Base-by-base conservation (phyloP, 495 filamentous ascomycete species). In the Mycothermus thermophilus region DNA sequence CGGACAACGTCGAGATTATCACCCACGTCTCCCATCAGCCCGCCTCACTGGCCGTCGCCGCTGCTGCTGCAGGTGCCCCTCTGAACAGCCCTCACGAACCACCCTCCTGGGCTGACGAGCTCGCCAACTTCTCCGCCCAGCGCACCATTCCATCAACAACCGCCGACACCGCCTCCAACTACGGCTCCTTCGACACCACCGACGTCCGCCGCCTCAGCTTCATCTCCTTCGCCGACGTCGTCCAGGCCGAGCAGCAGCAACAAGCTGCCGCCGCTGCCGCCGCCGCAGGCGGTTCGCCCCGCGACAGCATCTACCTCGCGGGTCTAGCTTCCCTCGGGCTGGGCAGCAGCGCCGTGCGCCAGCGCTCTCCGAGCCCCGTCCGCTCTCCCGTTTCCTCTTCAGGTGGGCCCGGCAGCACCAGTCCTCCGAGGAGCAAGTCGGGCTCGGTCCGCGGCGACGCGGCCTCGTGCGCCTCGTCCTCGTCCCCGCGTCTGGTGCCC, bases 171-270 rank as follows among this genome's bases (percentile, higher is more conserved):
- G 72, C 69, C 2, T 76, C 74, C 16, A 83, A 77, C 47, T 82
- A 84, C 51, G 80, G 75, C 25, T 71, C 71, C 32, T 61, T 83
- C 32, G 83, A 87, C 52, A 71, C 67, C 10, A 68, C 70, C 22
- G 85, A 93, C 55, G 70, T 84, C n/a, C 71, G 83, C 16, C 72
- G 86, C 9, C 60, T 94, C 32, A 83, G 76, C 55, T 94, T 94
- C 60, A 93, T 94, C 52, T 88, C 82, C 11, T 94, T 94, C 51
- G 84, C 87, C 19, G 86, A 94, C 48, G 82, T 93, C 8, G 83
- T 94, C n/a, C 83, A 90, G 52, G 71, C 80, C 16, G 86, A 94
- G 51, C 85, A 93, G 48, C 63, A 65, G 13, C 38, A 41, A 4
- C 29, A 14, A 8, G 19, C 23, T 37, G 43, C 41, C 2, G 27